These are phyloP conservation scores for Pseudogymnoascus sp. DNA, from an alignment of 2,329 filamentous ascomycete species.

Conservation along the genomic window DNA sequence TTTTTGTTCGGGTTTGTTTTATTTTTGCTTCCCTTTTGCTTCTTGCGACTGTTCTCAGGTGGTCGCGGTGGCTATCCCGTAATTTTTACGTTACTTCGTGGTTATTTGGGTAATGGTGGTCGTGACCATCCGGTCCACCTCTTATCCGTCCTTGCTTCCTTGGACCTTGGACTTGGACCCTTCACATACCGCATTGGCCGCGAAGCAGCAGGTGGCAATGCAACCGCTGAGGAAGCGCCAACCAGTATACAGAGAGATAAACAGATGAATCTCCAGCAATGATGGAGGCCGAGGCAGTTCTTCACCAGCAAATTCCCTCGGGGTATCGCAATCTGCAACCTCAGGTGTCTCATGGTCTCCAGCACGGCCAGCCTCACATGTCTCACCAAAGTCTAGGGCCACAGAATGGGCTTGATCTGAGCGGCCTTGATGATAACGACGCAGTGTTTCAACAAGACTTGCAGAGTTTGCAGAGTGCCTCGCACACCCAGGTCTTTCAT, in stretches of 20 bases:
- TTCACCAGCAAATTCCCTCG: slow-evolving; percentile 25
- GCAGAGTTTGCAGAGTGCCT: slow-evolving; percentile 31
- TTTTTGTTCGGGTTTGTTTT: slow-evolving; percentile 12
- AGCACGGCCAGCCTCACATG: slow-evolving; percentile 26
- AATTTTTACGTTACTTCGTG: background rate
- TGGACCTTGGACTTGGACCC: background rate
- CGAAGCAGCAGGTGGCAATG: slow-evolving; percentile 1
- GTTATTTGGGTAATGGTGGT: background rate
- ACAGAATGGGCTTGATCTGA: slow-evolving; percentile 35
- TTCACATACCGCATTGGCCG: slow-evolving; percentile 5
- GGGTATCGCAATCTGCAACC: slow-evolving; percentile 29
- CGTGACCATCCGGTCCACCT: slow-evolving; percentile 1
- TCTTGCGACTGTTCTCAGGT: background rate
- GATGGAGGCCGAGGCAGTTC: slow-evolving; percentile 10
- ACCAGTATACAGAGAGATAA: background rate
- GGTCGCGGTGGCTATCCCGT: background rate
- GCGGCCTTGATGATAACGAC: slow-evolving; percentile 36
- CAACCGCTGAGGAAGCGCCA: slow-evolving; percentile 6
- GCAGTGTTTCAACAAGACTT: slow-evolving; percentile 35
- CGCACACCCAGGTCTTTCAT: slow-evolving; percentile 32
- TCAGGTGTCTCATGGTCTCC: slow-evolving; percentile 29
- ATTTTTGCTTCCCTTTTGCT: background rate
- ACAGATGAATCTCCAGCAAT: slow-evolving; percentile 1
- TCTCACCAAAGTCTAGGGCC: slow-evolving; percentile 31
- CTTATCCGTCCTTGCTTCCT: background rate